A percentile compares a stretch with the other conserved stretches of the same genome.
These are phyloP conservation scores for Eremothecium sinecaudum DNA, from an alignment of 1,139 yeast species.

Conservation along the genomic window DNA sequence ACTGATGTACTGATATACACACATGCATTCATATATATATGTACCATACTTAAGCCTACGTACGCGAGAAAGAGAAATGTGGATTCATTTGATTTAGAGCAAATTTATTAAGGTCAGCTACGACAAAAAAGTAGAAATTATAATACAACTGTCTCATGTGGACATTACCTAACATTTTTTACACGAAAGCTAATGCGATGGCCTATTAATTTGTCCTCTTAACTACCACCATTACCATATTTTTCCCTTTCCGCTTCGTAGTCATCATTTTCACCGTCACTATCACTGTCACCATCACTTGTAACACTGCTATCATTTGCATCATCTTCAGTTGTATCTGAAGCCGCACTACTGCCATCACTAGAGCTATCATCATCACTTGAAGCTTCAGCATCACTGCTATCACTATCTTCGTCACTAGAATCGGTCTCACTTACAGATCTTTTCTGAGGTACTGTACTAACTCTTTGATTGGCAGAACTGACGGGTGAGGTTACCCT, in stretches of 20 bases:
- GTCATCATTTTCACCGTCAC: constrained; percentile 9
- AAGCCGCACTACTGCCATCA: constrained; percentile 8
- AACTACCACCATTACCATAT: too few species aligned
- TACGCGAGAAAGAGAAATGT: too few species aligned
- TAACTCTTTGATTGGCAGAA: constrained; percentile 2
- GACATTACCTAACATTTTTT: too few species aligned
- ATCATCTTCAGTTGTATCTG: constrained; percentile 7
- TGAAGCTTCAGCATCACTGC: constrained; percentile 9
- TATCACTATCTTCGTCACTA: constrained; percentile 12
- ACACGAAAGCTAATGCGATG: too few species aligned
- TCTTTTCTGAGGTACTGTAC: constrained; percentile 10
- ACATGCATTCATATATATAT: neutral
- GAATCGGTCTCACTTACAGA: constrained; percentile 15
- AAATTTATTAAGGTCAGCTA: too few species aligned
- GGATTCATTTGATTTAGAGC: too few species aligned
- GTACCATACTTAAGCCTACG: neutral
- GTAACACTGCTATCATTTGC: constrained; percentile 10
- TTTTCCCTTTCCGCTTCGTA: too few species aligned
- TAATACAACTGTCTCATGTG: too few species aligned
- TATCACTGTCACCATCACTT: constrained; percentile 10
- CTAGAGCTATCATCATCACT: constrained; percentile 7
- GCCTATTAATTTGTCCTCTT: too few species aligned
- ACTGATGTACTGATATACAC: too few species aligned
- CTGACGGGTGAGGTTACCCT: constrained; percentile 6
- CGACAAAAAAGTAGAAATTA: too few species aligned